phyloP scores from a whole-genome alignment of 345 rosid genomes.

The Ricinus communis region DNA sequence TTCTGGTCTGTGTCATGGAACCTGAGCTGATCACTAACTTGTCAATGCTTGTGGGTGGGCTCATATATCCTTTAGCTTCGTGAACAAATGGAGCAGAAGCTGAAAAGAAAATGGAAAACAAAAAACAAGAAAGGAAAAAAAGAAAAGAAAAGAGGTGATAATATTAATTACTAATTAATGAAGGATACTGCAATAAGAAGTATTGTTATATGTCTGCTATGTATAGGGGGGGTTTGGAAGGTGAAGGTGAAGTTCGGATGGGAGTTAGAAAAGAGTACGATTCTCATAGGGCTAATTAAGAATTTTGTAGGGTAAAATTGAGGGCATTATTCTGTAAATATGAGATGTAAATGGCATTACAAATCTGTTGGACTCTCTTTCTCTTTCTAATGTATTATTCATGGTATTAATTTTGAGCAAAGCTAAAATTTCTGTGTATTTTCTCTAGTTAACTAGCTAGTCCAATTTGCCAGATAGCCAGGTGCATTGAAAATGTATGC shows the following conservation, averaged over 20 bases:
- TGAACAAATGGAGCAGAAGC: no score
- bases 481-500: no score
- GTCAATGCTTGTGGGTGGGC: no score
- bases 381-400: background rate
- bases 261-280: conserved; percentile 4
- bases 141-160: background rate
- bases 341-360: conserved; percentile 54
- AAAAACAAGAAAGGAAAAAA: background rate
- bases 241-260: background rate
- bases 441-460: no score
- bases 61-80: no score
- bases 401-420: no score
- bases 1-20: no score
- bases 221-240: conserved; percentile 13
- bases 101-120: background rate
- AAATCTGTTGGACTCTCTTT: conserved; percentile 12
- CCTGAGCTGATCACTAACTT: background rate
- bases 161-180: background rate
- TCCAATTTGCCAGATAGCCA: no score
- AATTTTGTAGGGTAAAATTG: conserved; percentile 50
- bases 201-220: background rate
- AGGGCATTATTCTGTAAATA: conserved; percentile 57
- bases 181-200: conserved; percentile 8
- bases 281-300: conserved; percentile 16
- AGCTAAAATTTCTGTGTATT: no score